Base-by-base conservation (phyloP, 1,284 basidiomycete species). In the Gymnopus androsaceus region DNA sequence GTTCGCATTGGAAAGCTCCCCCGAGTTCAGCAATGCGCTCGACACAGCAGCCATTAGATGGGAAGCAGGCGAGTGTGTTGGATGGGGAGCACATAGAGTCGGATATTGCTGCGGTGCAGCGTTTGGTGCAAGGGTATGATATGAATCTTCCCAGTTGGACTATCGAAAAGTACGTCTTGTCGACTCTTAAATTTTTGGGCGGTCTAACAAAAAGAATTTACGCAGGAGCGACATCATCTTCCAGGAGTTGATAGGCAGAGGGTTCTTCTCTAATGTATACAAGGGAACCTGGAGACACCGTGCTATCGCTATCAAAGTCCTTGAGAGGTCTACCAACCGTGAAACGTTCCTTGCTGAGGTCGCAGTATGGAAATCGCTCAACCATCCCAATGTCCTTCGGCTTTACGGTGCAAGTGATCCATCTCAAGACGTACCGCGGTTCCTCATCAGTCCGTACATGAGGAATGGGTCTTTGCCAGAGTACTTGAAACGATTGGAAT, bases 371-470 rank as follows among this genome's bases (percentile, higher is more conserved):
- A n/a, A n/a, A n/a, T n/a, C n/a, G n/a, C n/a, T n/a, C n/a, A n/a
- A n/a, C n/a, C n/a, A n/a, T n/a, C n/a, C n/a, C n/a, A n/a, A 77
- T 61, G 70, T 77, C 6, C 65, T 76, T 33, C 69, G 70, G 63
- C 57, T 79, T 58, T 67, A 74, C 15, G 78, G 78, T 8, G 77
- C 77, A 5, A 57, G 77, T 74, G 0, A 74, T 69, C 50, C 69
- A 66, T n/a, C n/a, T n/a, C 70, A 21, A 3, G 71, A 75, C 36
- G 72, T 74, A 9, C 76, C 78, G 4, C 78, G 75, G 73, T 79
- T 80, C 71, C 71, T 76, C 63, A 75, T 76, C 47, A 69, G 68
- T 23, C 73, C 71, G 3, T 70, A 66, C 51, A 54, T 44, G 46
- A 49, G 37, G 23, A 52, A 56, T 33, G 54, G 54, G 9, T 28